These are phyloP conservation scores for Metrosideros polymorpha DNA, from an alignment of 441 rosid species.

Conservation along the genomic window DNA sequence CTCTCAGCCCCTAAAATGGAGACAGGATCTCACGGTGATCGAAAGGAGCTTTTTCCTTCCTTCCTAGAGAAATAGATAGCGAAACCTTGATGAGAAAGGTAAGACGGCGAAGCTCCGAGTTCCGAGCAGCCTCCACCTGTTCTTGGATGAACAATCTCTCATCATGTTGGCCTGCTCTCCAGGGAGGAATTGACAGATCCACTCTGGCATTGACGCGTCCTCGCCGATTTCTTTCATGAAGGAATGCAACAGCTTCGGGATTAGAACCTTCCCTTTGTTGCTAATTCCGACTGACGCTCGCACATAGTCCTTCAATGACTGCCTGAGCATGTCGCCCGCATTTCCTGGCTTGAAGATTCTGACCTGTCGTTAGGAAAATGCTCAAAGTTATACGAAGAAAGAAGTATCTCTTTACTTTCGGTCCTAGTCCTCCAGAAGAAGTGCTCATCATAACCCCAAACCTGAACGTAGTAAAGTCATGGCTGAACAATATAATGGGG, in stretches of 20 bases:
- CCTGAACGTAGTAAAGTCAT: no score
- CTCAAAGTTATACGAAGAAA: not conserved
- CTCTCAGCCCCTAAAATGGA: not conserved
- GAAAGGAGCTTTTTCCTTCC: not conserved
- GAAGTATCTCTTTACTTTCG: not conserved
- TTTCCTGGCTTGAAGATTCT: conserved; percentile 48
- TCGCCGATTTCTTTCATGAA: conserved; percentile 36
- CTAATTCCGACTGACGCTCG: conserved; percentile 47
- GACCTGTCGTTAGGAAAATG: conserved; percentile 27
- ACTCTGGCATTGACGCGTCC: conserved; percentile 34
- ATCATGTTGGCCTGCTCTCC: conserved; percentile 40
- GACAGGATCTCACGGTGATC: not conserved
- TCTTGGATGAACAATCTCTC: conserved; percentile 28
- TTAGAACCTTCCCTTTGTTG: conserved; percentile 38
- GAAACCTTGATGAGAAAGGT: conserved; percentile 55
- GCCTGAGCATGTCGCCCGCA: conserved; percentile 30
- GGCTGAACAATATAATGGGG: no score
- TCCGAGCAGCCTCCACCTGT: conserved; percentile 38
- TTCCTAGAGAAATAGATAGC: conserved; percentile 41
- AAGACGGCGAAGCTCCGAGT: conserved; percentile 36
- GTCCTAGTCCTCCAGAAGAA: no score
- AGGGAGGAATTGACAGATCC: conserved; percentile 54
- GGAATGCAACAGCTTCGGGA: conserved; percentile 56
- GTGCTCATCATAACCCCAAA: no score
- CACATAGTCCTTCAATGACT: conserved; percentile 42